phyloP scores from a whole-genome alignment of 768 basidiomycete genomes.

The Favolaschia claudopus region DNA sequence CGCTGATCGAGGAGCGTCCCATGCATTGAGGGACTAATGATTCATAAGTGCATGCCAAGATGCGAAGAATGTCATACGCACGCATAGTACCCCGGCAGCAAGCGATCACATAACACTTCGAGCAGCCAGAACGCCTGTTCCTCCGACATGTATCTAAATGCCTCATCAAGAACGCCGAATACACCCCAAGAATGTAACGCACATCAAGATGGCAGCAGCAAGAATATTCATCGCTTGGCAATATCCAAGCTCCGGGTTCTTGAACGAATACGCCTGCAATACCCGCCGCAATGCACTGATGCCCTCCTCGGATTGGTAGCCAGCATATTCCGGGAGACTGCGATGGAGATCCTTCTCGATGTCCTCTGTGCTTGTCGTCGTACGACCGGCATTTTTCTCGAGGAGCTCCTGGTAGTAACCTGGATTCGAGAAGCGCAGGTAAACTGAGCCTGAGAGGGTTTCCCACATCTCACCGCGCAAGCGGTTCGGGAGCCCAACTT shows the following conservation, averaged over 20 bases:
- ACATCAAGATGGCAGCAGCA: conserved; percentile 95
- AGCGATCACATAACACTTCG: conserved; percentile 91
- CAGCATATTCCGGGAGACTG: conserved; percentile 95
- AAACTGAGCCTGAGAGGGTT: conserved; percentile 92
- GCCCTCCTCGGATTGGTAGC: conserved; percentile 91
- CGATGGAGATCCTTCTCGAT: conserved; percentile 98
- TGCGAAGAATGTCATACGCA: conserved; percentile 43
- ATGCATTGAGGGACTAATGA: conserved; percentile 91
- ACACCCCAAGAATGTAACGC: conserved; percentile 28
- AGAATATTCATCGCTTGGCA: conserved; percentile 99
- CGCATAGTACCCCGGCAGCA: conserved; percentile 98
- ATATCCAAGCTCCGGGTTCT: conserved; percentile 93
- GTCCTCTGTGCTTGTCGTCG: conserved; percentile 92
- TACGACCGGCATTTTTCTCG: conserved; percentile 77
- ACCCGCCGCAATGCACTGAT: conserved; percentile 87
- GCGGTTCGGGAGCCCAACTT: conserved; percentile 94
- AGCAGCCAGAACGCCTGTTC: conserved; percentile 98
- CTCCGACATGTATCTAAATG: conserved; percentile 92
- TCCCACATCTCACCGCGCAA: conserved; percentile 99
- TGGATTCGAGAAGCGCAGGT: conserved; percentile 86
- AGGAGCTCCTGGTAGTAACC: conserved; percentile 82
- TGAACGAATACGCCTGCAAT: conserved; percentile 93
- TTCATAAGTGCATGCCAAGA: conserved; percentile 9
- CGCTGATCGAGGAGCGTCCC: conserved; percentile 98
- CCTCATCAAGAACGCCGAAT: conserved; percentile 17